These are phyloP conservation scores for Kodamaea ohmeri DNA, from an alignment of 1,139 yeast genomes.

Conservation along the genomic window DNA sequence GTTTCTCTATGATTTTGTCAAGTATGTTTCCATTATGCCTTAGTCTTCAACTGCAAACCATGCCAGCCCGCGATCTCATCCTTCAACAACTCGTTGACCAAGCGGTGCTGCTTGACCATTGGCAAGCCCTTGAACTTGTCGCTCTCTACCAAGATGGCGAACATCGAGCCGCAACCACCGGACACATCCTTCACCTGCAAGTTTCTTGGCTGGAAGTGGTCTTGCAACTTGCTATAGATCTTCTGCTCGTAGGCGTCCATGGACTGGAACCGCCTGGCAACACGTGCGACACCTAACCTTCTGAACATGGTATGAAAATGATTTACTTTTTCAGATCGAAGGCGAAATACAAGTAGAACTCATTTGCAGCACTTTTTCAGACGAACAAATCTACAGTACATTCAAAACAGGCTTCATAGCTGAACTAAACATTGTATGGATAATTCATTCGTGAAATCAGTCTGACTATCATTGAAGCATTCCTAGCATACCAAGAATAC, in stretches of 20 bases:
- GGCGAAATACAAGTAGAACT: background rate
- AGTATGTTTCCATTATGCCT: slow-evolving; percentile 14
- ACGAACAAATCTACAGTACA: no score
- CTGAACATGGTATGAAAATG: slow-evolving; percentile 5
- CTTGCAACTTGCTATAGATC: slow-evolving; percentile 54
- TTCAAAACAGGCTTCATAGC: no score
- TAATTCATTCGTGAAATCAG: no score
- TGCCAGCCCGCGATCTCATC: slow-evolving; percentile 94
- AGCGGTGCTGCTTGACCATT: slow-evolving; percentile 86
- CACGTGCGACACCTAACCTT: slow-evolving; percentile 7
- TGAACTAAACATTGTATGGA: no score
- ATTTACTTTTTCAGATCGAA: background rate
- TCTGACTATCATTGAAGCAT: no score
- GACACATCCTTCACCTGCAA: slow-evolving; percentile 77
- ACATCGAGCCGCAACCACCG: slow-evolving; percentile 98
- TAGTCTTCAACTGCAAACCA: slow-evolving; percentile 83
- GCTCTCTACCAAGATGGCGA: slow-evolving; percentile 78
- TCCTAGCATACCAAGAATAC: no score
- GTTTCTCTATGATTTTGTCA: background rate
- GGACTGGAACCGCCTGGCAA: slow-evolving; percentile 10
- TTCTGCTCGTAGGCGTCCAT: slow-evolving; percentile 68
- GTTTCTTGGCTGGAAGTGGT: slow-evolving; percentile 55
- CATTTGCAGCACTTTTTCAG: no score
- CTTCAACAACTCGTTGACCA: slow-evolving; percentile 77
- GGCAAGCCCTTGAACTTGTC: slow-evolving; percentile 71